phyloP scores from a whole-genome alignment of 2,329 filamentous ascomycete species.

The Myriosclerotinia scirpicola region DNA sequence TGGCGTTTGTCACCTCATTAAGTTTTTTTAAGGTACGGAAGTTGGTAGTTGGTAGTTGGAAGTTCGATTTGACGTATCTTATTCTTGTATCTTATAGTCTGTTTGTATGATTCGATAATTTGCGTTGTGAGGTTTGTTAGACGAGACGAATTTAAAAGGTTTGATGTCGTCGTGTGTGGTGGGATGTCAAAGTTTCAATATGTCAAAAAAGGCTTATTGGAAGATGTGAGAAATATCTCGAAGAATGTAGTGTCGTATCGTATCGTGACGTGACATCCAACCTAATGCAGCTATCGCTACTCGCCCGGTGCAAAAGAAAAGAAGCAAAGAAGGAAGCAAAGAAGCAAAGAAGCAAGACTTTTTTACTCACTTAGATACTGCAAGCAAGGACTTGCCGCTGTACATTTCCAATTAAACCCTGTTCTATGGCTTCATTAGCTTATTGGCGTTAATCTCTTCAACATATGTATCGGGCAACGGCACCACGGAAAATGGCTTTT shows the following conservation, averaged over 20 bases:
- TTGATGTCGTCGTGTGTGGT: background rate
- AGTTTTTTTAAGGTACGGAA: background rate
- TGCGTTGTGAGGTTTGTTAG: background rate
- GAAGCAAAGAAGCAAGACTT: constrained; percentile 9
- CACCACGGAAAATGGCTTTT: background rate
- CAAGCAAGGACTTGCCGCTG: background rate
- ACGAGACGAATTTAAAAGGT: background rate
- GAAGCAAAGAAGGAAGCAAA: background rate
- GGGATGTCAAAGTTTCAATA: constrained; percentile 2
- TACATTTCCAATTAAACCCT: background rate
- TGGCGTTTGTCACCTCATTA: constrained; percentile 30
- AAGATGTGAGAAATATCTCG: background rate
- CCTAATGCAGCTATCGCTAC: constrained; percentile 4
- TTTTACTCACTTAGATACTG: constrained; percentile 11
- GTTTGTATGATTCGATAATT: background rate
- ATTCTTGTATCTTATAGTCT: background rate
- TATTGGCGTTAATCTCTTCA: constrained; percentile 15
- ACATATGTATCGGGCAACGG: background rate
- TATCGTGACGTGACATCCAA: no score
- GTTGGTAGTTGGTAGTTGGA: background rate
- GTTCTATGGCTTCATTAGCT: constrained; percentile 3
- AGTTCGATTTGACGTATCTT: background rate
- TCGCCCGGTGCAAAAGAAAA: constrained; percentile 3
- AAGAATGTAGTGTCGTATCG: background rate
- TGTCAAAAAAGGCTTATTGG: background rate